Evolutionary conservation across 176 grass and related monocot species (phyloP), one percentile per base, ranked within the genome.

Genomic region (Eragrostis nindensis): DNA sequence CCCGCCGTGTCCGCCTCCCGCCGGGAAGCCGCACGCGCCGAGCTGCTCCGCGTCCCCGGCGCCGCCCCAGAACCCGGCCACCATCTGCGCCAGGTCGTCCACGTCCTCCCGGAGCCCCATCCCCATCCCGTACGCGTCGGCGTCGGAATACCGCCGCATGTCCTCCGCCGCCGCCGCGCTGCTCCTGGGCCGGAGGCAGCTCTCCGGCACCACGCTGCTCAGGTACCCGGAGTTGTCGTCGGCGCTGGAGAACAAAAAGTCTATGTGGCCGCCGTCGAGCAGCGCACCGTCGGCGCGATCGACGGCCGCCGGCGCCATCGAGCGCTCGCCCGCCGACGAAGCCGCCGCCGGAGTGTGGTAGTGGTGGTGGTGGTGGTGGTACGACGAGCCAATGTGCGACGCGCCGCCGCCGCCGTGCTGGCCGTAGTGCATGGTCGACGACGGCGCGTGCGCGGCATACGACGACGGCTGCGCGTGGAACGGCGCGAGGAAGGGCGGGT

Each of bases 191-290:
- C 84, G 74, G 74, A 97, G 89, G 80, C 84, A 95, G 84, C 88
- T 95, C 86, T 95, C 95, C 19, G 90, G 95, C 64, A 98, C 90
- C 54, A 98, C 85, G 83, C 95, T 98, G 90, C 95, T 98, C 81
- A 98, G 82, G 85, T 93, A 98, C 26, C 95, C 95, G 46, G 95
- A 98, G 86, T 87, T 94, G 53, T 85, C 77, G 80, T 94, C 95
- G 12, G 83, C 89, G 66, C 87, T 80, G 32, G 90, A 47, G 83
- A 92, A 92, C 30, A 94, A 15, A 60, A 84, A 75, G 44, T 89
- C 81, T n/a, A n/a, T n/a, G 73, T 89, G 89, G 11, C 85, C 77
- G 11, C 46, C 53, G 47, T 66, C 88, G 75, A 73, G 71, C 53
- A 82, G 41, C 62, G 47, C 4, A 16, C 70, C 70, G 74, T 64